These are phyloP conservation scores for Melanogaster broomeanus DNA, from an alignment of 768 basidiomycete genomes.

Conservation along the genomic window DNA sequence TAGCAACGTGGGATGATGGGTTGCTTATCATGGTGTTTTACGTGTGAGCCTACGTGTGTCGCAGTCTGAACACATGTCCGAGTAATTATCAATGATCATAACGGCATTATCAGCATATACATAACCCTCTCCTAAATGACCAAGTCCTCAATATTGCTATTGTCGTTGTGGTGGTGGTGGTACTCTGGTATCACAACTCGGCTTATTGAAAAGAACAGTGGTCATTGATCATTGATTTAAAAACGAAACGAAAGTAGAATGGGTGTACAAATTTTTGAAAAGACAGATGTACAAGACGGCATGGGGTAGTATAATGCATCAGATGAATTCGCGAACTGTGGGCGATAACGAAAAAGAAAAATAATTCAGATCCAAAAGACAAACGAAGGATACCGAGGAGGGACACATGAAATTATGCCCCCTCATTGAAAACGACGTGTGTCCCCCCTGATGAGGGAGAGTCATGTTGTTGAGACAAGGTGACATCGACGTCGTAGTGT, in stretches of 20 bases:
- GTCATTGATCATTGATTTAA: not conserved
- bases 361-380: not conserved
- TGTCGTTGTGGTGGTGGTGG: no score
- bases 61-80: no score
- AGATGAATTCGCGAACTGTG: not conserved
- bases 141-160: no score
- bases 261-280: not conserved
- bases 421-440: not conserved
- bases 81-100: no score
- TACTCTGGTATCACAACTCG: not conserved
- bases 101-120: no score
- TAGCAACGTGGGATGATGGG: no score
- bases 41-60: no score
- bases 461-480: not conserved
- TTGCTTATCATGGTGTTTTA: no score
- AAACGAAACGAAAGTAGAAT: not conserved
- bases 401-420: not conserved
- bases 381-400: not conserved
- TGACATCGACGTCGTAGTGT: constrained; percentile 22
- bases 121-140: no score
- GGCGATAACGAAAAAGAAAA: not conserved
- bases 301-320: no score
- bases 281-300: not conserved
- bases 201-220: not conserved
- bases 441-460: not conserved